Evolutionary conservation across 306 rosid species (phyloP).

Genomic region (Oxytropis ochrocephala): DNA sequence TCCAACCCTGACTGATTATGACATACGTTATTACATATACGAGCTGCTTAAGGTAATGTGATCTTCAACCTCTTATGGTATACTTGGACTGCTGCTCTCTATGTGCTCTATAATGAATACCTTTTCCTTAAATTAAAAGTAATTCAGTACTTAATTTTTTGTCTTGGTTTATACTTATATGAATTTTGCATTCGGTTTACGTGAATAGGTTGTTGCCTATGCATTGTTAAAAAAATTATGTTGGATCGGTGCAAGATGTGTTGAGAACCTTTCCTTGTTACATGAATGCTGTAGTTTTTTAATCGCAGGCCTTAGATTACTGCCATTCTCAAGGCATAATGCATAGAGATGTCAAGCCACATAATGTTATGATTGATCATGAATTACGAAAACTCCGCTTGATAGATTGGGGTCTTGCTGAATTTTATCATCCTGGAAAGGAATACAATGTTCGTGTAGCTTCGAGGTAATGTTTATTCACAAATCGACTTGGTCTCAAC

Average conservation of each 20-base stretch:
- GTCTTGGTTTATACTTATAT: conserved; percentile 3
- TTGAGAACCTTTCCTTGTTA: conserved; percentile 13
- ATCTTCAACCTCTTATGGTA: conserved; percentile 13
- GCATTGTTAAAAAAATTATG: background rate
- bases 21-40: conserved; percentile 88
- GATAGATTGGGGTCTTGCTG: conserved; percentile 96
- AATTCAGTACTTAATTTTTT: too few species aligned
- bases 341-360: conserved; percentile 94
- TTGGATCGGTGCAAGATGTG: background rate
- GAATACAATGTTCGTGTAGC: conserved; percentile 91
- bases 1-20: conserved; percentile 81
- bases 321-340: conserved; percentile 92
- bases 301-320: conserved; percentile 73
- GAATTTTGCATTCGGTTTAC: background rate
- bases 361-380: conserved; percentile 90
- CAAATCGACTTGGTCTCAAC: background rate
- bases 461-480: conserved; percentile 48
- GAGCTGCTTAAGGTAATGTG: conserved; percentile 83
- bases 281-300: conserved; percentile 16
- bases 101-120: background rate
- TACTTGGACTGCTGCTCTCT: background rate
- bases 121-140: background rate
- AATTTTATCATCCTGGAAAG: conserved; percentile 87
- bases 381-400: conserved; percentile 82
- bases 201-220: conserved; percentile 7